phyloP scores from a whole-genome alignment of 2,329 filamentous ascomycete genomes.

The Penicillium occitanis region DNA sequence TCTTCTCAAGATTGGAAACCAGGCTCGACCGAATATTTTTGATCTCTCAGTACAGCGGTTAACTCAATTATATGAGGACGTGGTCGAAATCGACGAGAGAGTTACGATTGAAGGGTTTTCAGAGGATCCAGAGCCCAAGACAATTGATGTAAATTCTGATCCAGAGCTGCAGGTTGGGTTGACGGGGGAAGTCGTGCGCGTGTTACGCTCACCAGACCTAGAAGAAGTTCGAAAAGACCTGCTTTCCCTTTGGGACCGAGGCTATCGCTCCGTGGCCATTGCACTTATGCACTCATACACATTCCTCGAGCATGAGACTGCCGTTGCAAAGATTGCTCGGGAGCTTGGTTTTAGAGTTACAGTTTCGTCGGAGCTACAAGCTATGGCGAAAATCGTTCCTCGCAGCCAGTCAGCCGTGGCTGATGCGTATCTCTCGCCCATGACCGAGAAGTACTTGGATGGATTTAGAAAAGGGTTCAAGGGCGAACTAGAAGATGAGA shows the following conservation, averaged over 20 bases:
- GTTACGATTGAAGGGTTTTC: constrained; percentile 51
- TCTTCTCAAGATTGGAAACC: constrained; percentile 80
- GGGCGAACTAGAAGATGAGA: constrained; percentile 67
- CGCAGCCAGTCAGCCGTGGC: constrained; percentile 70
- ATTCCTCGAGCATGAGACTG: constrained; percentile 75
- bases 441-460: constrained; percentile 67
- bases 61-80: constrained; percentile 46
- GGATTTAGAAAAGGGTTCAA: constrained; percentile 62
- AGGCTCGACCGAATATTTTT: constrained; percentile 81
- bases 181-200: constrained; percentile 62
- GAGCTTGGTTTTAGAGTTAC: constrained; percentile 77
- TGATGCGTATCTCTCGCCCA: constrained; percentile 72
- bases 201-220: constrained; percentile 60
- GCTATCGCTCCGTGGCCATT: constrained; percentile 38
- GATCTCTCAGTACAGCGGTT: constrained; percentile 79
- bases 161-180: constrained; percentile 48
- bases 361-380: constrained; percentile 72
- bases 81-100: constrained; percentile 28
- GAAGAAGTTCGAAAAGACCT: constrained; percentile 57
- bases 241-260: constrained; percentile 48
- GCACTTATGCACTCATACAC: constrained; percentile 79
- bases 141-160: constrained; percentile 24
- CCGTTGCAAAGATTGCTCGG: constrained; percentile 70
- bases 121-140: constrained; percentile 27
- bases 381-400: constrained; percentile 73